Conservation (phyloP, 331 rosid genomes). For the Cucumis variabilis region DNA sequence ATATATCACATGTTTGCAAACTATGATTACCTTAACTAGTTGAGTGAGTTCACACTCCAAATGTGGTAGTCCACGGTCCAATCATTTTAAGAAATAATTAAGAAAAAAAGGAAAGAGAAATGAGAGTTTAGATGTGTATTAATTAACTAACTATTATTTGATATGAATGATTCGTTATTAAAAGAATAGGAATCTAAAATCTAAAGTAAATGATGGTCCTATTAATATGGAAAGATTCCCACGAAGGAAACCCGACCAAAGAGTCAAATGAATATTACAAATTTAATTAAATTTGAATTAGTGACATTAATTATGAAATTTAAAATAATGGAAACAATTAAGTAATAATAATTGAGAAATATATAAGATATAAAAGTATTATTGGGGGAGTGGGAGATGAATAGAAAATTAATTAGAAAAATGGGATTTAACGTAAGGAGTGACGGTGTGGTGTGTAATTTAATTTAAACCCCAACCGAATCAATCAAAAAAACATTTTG, state of each 20-base stretch:
- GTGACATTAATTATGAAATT: neutral
- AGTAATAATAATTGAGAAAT: neutral
- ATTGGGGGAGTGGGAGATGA: neutral
- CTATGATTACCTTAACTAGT: no score
- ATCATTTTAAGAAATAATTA: no score
- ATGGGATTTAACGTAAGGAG: neutral
- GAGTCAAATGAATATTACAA: neutral
- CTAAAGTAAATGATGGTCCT: neutral
- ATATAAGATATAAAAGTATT: neutral
- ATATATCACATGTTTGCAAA: no score
- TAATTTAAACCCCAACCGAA: neutral
- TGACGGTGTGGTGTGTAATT: neutral
- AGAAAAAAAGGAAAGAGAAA: no score
- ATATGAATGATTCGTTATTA: neutral
- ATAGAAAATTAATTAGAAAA: neutral
- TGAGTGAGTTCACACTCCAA: no score
- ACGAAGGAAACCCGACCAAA: neutral
- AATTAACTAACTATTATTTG: no score
- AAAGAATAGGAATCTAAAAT: neutral
- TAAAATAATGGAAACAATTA: neutral
- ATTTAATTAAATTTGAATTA: neutral
- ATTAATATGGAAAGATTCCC: neutral
- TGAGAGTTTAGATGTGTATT: no score
- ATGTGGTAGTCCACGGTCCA: no score
- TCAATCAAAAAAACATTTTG: neutral